Base-by-base conservation (phyloP, 1,139 yeast genomes). In the Hansenula anomala region DNA sequence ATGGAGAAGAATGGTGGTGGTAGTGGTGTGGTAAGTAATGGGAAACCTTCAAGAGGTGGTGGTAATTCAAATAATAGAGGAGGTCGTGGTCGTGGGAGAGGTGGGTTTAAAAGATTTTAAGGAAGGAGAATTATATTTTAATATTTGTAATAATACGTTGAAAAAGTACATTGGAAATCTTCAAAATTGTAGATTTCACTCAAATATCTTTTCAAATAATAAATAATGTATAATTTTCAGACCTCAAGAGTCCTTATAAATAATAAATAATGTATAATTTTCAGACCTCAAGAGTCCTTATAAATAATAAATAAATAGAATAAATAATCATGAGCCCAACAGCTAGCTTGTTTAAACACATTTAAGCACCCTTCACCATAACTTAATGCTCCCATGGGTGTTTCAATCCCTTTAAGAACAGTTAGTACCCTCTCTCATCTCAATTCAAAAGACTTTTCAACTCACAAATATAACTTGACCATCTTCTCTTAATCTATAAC, bases 321-420 rank as follows among this genome's bases (percentile, higher is more conserved):
- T 20, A 20, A 20, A 20, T 20, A 20, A 20, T 20, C 22, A 20
- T n/a, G n/a, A n/a, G n/a, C n/a, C n/a, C n/a, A n/a, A n/a, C n/a
- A n/a, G n/a, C n/a, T n/a, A n/a, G 9, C 23, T 7, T 15, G 9
- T 22, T 7, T 10, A 22, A 11, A 20, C 16, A 23, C n/a, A 18
- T 17, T n/a, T 22, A 18, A 36, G 27, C 13, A 14, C 13, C 15
- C 27, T 25, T 25, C 13, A 25, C n/a, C 14, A 13, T 25, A n/a
- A n/a, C 14, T 16, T 40, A 51, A 33, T 51, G 55, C 30, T 51
- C 55, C 52, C 53, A 51, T 30, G 55, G 55, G 31, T 51, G 54
- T 30, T 47, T 48, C 30, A 51, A 25, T 3, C 54, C 54, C 48
- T 48, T 14, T 13, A 13, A 3, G 2, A 10, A 13, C 12, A 38